phyloP scores from a whole-genome alignment of 805 yeast genomes.

The Yarrowia keelungensis region DNA sequence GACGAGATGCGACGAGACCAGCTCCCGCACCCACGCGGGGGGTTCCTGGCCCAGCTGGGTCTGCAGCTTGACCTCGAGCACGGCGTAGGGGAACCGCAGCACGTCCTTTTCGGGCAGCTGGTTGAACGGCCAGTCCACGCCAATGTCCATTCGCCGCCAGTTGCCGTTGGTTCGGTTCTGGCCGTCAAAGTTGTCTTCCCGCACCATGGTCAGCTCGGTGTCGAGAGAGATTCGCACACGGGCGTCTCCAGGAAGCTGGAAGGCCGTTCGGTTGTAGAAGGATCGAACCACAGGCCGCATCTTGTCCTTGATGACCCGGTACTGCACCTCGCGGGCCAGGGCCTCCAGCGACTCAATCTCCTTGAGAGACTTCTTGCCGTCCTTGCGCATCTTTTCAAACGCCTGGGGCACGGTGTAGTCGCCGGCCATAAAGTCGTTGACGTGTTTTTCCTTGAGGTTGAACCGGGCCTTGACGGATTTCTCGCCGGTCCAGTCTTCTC shows the following conservation, averaged over 20 bases:
- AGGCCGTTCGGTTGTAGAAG: slow-evolving; percentile 97
- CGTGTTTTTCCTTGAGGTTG: slow-evolving; percentile 87
- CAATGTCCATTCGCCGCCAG: slow-evolving; percentile 99
- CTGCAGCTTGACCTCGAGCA: slow-evolving; percentile 94
- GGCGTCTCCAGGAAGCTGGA: slow-evolving; percentile 99
- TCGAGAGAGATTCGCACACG: slow-evolving; percentile 98
- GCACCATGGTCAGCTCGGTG: slow-evolving; percentile 94
- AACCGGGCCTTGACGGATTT: slow-evolving; percentile 98
- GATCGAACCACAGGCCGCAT: slow-evolving; percentile 95
- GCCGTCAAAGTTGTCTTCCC: slow-evolving; percentile 98
- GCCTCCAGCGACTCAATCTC: slow-evolving; percentile 94
- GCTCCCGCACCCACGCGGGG: slow-evolving; percentile 94
- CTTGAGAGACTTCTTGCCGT: slow-evolving; percentile 83
- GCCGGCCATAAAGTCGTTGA: slow-evolving; percentile 84
- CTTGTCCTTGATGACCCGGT: slow-evolving; percentile 80
- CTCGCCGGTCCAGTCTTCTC: slow-evolving; percentile 99
- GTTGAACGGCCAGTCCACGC: slow-evolving; percentile 92
- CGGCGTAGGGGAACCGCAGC: slow-evolving; percentile 96
- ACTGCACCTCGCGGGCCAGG: slow-evolving; percentile 91
- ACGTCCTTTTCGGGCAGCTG: slow-evolving; percentile 85
- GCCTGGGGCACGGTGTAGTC: slow-evolving; percentile 85
- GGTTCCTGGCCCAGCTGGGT: slow-evolving; percentile 99
- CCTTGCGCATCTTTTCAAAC: slow-evolving; percentile 90
- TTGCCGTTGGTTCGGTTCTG: slow-evolving; percentile 85
- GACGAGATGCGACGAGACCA: slow-evolving; percentile 89